Percentiles rank a stretch among this genome's conserved stretches.
Evolutionary conservation across 1,139 yeast genomes (phyloP).

Genomic region (Candida albicans): DNA sequence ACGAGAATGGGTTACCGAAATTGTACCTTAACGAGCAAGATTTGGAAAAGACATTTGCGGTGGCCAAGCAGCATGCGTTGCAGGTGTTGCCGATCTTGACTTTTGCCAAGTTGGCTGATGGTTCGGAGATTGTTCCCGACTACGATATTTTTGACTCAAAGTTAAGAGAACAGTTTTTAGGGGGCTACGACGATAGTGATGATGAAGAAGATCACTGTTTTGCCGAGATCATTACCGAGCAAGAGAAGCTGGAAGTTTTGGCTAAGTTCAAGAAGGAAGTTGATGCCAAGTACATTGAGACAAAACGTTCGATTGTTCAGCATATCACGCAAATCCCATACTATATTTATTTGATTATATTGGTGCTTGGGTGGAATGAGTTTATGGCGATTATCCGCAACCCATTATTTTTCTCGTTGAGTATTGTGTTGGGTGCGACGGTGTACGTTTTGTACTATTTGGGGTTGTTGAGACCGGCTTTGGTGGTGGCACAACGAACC

Average conservation of each 20-base stretch:
- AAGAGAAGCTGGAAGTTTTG: conserved; percentile 58
- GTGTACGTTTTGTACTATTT: conserved; percentile 67
- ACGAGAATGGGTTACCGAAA: conserved; percentile 76
- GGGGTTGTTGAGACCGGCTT: conserved; percentile 75
- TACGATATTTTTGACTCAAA: conserved; percentile 38
- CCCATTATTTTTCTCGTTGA: conserved; percentile 69
- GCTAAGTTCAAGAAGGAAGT: conserved; percentile 71
- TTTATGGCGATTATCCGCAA: conserved; percentile 83
- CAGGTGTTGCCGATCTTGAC: conserved; percentile 60
- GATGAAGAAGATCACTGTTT: conserved; percentile 39
- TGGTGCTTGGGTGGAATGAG: conserved; percentile 94
- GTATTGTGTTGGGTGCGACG: conserved; percentile 58
- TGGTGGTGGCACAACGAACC: conserved; percentile 58
- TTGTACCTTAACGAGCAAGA: conserved; percentile 77
- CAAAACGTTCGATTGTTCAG: conserved; percentile 72
- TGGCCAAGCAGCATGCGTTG: conserved; percentile 59
- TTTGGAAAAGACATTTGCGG: conserved; percentile 62
- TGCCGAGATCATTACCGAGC: conserved; percentile 56
- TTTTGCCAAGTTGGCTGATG: conserved; percentile 53
- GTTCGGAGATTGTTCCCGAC: conserved; percentile 59
- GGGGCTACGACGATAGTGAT: conserved; percentile 38
- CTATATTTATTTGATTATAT: conserved; percentile 70
- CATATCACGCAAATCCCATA: conserved; percentile 78
- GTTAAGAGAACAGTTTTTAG: conserved; percentile 24
- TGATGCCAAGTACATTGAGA: conserved; percentile 81